Evolutionary conservation across 768 basidiomycete genomes (phyloP), one percentile per base, ranked within the genome.

Genomic region (Tulasnella sp.): DNA sequence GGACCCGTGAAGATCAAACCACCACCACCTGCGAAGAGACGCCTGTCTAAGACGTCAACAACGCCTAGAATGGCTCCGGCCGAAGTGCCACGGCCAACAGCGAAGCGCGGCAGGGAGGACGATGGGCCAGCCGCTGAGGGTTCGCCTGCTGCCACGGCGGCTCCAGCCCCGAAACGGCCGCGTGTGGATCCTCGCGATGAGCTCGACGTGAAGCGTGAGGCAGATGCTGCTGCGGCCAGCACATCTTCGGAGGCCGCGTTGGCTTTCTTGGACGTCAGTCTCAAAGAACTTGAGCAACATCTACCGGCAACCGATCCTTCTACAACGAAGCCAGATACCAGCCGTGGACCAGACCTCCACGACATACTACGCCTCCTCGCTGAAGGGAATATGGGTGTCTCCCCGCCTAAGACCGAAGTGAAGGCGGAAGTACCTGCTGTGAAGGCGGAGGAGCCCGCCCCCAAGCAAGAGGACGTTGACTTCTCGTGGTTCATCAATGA

Each of bases 401-500:
- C 47, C 7, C 47, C 27, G n/a, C 19, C 11, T 5, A 48, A 29
- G 47, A 48, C 21, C 47, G 19, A 21, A n/a, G 47, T n/a, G 47
- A 5, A 7, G 47, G 27, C n/a, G 47, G 19, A 5, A 48, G 27
- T 11, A n/a, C 27, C 47, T 38, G 34, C 34, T 7, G 34, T 38
- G 34, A 38, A 38, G 34, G 34, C 15, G 34, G 34, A 38, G 34
- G 34, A 15, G 5, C 34, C 5, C 7, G 34, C 34, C 34, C 5
- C 34, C 34, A 59, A 48, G 47, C 11, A 49, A 11, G 58, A 59
- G 26, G 60, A 61, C 7, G 52, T 53, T 41, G 62, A 63, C 48
- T 64, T 62, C 21, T 62, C 3, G 15, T 53, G 44, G 42, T 32
- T 54, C 32, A 52, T 63, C 47, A 61, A 63, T 32, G 30, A 32